A percentile compares a stretch with the other conserved stretches of the same genome.
phyloP scores from a whole-genome alignment of 805 yeast genomes.

The Spathaspora sp. region DNA sequence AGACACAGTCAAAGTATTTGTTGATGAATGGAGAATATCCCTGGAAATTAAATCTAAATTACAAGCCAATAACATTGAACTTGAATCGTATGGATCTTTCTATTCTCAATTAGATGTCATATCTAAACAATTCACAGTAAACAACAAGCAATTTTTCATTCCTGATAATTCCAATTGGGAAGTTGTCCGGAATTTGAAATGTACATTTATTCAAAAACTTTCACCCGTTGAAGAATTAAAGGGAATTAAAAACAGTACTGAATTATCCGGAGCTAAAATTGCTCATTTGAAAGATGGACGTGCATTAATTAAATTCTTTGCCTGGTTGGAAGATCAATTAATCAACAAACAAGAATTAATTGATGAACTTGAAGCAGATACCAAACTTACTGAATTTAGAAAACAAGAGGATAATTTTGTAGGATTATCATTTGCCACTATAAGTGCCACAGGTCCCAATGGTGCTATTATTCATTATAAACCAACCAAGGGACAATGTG shows the following conservation, averaged over 20 bases:
- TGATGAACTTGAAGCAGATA: constrained; percentile 60
- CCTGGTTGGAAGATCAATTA: constrained; percentile 59
- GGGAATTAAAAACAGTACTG: constrained; percentile 47
- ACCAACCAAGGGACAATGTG: constrained; percentile 44
- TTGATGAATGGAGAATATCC: constrained; percentile 39
- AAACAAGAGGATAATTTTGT: constrained; percentile 43
- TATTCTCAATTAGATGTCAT: constrained; percentile 40
- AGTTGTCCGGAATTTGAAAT: constrained; percentile 29
- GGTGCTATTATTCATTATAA: constrained; percentile 76
- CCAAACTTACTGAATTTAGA: constrained; percentile 37
- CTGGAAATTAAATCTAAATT: constrained; percentile 23
- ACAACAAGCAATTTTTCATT: constrained; percentile 28
- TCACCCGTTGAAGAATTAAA: constrained; percentile 49
- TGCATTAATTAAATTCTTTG: constrained; percentile 49
- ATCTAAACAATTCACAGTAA: constrained; percentile 31
- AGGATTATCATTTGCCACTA: constrained; percentile 72
- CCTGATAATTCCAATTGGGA: constrained; percentile 38
- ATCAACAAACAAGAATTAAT: constrained; percentile 35
- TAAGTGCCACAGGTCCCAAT: constrained; percentile 71
- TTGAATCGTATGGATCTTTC: constrained; percentile 43
- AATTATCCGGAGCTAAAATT: constrained; percentile 46
- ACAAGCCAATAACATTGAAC: constrained; percentile 18
- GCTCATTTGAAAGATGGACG: constrained; percentile 60
- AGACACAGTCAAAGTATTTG: constrained; percentile 35
- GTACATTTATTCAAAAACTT: constrained; percentile 25